These are phyloP conservation scores for Trichomonas vaginalis DNA, from an alignment of 208 protist genomes.

Conservation along the genomic window DNA sequence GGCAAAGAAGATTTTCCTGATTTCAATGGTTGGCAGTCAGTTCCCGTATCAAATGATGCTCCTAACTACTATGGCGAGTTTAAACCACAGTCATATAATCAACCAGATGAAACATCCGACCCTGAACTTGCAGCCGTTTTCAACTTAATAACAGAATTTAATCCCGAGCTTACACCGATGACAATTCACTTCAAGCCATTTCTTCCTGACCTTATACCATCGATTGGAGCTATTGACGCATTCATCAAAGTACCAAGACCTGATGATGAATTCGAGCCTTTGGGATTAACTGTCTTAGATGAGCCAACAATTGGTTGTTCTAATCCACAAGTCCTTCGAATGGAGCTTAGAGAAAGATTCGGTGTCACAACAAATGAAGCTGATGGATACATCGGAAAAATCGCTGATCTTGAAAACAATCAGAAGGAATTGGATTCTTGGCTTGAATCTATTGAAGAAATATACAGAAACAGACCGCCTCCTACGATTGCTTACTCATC, in stretches of 20 bases:
- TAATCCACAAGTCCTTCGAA: not conserved
- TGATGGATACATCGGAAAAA: not conserved
- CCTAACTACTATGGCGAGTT: not conserved
- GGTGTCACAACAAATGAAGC: not conserved
- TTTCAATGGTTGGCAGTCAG: not conserved
- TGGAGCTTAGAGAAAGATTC: not conserved
- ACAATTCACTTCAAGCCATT: not conserved
- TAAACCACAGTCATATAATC: not conserved
- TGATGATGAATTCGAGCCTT: not conserved
- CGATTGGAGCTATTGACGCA: not conserved
- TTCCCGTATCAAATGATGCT: not conserved
- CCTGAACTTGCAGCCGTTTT: not conserved
- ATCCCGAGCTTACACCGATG: not conserved
- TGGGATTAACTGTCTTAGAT: not conserved
- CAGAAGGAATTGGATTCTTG: not conserved
- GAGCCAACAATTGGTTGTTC: not conserved
- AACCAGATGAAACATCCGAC: not conserved
- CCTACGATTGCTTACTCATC: not conserved
- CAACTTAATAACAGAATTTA: not conserved
- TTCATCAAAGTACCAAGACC: constrained; percentile 13
- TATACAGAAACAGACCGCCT: not conserved
- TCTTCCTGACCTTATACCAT: not conserved
- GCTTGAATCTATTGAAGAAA: constrained; percentile 14
- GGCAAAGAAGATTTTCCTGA: not conserved
- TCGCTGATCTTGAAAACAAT: not conserved